Evolutionary conservation across 345 rosid species (phyloP), one percentile per base, ranked within the genome.

Genomic region (Cardamine occulta): DNA sequence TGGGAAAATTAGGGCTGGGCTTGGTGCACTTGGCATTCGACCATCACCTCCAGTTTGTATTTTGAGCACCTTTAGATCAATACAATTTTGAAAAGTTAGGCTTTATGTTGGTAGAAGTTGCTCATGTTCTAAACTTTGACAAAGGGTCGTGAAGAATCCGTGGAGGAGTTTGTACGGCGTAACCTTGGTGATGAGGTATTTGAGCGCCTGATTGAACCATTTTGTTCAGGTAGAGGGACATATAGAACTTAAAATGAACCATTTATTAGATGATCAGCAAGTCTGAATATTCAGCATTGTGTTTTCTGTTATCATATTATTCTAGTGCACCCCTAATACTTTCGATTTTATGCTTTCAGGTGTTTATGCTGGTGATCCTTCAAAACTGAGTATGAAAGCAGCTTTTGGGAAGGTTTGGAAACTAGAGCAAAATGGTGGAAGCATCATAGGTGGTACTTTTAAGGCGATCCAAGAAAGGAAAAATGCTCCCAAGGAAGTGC

Each of bases 381-480:
- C 97, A 57, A 90, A 88, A 60, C 67, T 91, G 64, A 94, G 93
- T 72, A 94, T 91, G 97, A 91, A 88, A 75, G 97, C 98, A 44
- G 97, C 98, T 4, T 91, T 91, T 85, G 98, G 97, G 80, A 88
- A 86, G 80, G 97, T 91, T 52, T 94, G 98, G 98, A 94, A 84
- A 72, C 85, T 94, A 61, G 97, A 91, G 86, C 92, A 91, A 83
- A 86, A 34, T 60, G 97, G 96, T 63, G 93, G 96, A 34, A 88
- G 93, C 66, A 90, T 91, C 73, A 85, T 90, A 75, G 97, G 97
- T 49, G 97, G 97, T 55, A 82, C 95, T 75, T 72, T 88, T 78
- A 91, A 87, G 76, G 81, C 92, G 60, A 87, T 90, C 76, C 97
- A 86, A 78, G 93, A 88, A 80, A 90, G 84, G 81, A 94, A 82